Percentiles rank a stretch among this genome's conserved stretches.
Conservation (phyloP, 2,329 filamentous ascomycete species). For the Colletotrichum nymphaeae region DNA sequence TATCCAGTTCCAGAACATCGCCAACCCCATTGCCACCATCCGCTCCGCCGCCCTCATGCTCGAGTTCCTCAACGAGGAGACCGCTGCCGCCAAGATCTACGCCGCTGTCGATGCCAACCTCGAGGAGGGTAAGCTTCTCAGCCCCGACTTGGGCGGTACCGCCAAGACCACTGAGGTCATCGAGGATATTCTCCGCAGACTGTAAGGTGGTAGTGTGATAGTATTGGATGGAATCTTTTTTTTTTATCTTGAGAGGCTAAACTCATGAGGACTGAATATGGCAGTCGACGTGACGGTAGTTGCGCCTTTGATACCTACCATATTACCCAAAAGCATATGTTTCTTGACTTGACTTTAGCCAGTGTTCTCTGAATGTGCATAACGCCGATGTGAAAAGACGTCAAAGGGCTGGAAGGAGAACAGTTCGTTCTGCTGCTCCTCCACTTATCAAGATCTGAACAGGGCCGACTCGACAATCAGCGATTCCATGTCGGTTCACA, state of each 20-base stretch:
- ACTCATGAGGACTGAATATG: slow-evolving; percentile 23
- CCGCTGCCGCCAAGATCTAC: slow-evolving; percentile 90
- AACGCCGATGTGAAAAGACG: background rate
- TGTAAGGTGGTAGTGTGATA: slow-evolving; percentile 62
- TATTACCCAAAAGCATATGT: slow-evolving; percentile 27
- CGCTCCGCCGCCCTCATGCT: slow-evolving; percentile 94
- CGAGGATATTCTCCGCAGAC: slow-evolving; percentile 83
- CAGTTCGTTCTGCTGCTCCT: too few relatives aligned
- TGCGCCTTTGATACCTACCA: slow-evolving; percentile 29
- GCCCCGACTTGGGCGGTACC: slow-evolving; percentile 89
- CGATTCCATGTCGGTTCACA: too few relatives aligned
- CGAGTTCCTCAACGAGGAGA: slow-evolving; percentile 90
- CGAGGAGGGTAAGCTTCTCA: slow-evolving; percentile 83
- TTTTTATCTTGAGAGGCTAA: background rate
- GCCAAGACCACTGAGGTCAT: slow-evolving; percentile 89
- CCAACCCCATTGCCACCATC: slow-evolving; percentile 96
- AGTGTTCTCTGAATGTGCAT: background rate
- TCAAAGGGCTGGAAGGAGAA: background rate
- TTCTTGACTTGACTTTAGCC: background rate
- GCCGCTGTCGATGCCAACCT: slow-evolving; percentile 91
- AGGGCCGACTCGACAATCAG: too few relatives aligned
- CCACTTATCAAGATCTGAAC: too few relatives aligned
- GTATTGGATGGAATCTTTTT: background rate
- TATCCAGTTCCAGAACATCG: slow-evolving; percentile 91
- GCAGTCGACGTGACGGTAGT: slow-evolving; percentile 18